Conservation (phyloP, 192 early-diverging fungal species). For the Gaertneriomyces semiglobifer region DNA sequence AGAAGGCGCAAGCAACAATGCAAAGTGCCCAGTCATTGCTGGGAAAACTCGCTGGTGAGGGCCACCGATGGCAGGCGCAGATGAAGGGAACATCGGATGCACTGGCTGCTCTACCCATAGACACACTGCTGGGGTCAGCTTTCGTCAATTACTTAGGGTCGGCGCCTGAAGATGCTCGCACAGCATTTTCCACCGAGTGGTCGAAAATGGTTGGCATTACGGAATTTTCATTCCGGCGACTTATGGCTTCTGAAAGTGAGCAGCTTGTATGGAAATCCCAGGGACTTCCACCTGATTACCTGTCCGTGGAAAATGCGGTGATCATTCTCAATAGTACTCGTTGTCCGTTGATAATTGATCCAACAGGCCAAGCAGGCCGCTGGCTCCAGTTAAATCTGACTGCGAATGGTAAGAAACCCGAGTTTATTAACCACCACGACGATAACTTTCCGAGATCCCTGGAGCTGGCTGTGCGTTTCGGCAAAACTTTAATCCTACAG, state of each 20-base stretch:
- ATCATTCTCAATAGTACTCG: slow-evolving; percentile 34
- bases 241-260: slow-evolving; percentile 58
- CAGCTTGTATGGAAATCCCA: slow-evolving; percentile 54
- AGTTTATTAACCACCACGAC: slow-evolving; percentile 54
- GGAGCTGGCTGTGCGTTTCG: slow-evolving; percentile 59
- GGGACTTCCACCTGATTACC: slow-evolving; percentile 51
- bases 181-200: slow-evolving; percentile 38
- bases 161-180: slow-evolving; percentile 46
- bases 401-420: slow-evolving; percentile 42
- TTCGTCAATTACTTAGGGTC: slow-evolving; percentile 51
- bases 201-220: slow-evolving; percentile 16
- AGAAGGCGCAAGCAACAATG: slow-evolving; percentile 46
- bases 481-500: slow-evolving; percentile 56
- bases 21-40: slow-evolving; percentile 48
- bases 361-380: slow-evolving; percentile 42
- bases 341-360: slow-evolving; percentile 53
- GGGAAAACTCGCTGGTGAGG: slow-evolving; percentile 56
- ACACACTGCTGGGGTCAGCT: slow-evolving; percentile 45
- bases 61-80: slow-evolving; percentile 51
- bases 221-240: slow-evolving; percentile 38
- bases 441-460: slow-evolving; percentile 50
- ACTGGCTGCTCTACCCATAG: slow-evolving; percentile 37
- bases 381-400: slow-evolving; percentile 52
- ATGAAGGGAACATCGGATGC: slow-evolving; percentile 39
- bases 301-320: slow-evolving; percentile 58